Base-by-base conservation (phyloP, 352 stramenopile genomes). In the Plasmopara muralis region DNA sequence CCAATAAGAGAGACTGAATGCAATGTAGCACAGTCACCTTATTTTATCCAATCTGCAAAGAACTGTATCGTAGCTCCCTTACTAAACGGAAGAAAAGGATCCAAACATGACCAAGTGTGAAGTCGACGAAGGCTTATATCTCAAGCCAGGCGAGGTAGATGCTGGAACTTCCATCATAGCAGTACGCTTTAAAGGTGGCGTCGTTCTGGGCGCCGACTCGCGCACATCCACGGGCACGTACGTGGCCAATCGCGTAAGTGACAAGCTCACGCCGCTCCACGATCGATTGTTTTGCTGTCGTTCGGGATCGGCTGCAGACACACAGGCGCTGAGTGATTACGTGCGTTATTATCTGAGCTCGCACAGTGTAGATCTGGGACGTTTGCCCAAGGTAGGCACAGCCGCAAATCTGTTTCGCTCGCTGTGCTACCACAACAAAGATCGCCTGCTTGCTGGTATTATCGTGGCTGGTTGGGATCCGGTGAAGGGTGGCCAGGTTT, bases 391-490 rank as follows among this genome's bases (percentile, higher is more conserved):
- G 56, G 97, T 99, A 34, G 96, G 97, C 68, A 98, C 95, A 18
- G 96, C 96, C n/a, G 94, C 96, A 16, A 98, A 98, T 70, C 71
- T 99, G 37, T 98, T 98, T 73, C 77, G 85, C 33, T 89, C 83
- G 58, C 79, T 99, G 46, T 98, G 93, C 71, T 99, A 99, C 76
- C 80, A 96, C 59, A 98, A 99, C 84, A 99, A 99, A 72, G 96
- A 99, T 70, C 81, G 90, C 28, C 59, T 93, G 62, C 77, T 94
- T 47, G 90, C 89, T 0, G 96, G 96, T 40, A 97, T 99, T 57
- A 99, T 99, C 72, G 89, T 98, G 38, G 96, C 92, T 10, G 97
- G 97, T 16, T 99, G 93, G 87, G 96, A 99, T 80, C 77, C 85
- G 0, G 89, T 98, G 33, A 90, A 98, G 57, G 95, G 95, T 50